Evolutionary conservation across 1,284 basidiomycete genomes (phyloP).

Genomic region (Crocinoboletus sp.): DNA sequence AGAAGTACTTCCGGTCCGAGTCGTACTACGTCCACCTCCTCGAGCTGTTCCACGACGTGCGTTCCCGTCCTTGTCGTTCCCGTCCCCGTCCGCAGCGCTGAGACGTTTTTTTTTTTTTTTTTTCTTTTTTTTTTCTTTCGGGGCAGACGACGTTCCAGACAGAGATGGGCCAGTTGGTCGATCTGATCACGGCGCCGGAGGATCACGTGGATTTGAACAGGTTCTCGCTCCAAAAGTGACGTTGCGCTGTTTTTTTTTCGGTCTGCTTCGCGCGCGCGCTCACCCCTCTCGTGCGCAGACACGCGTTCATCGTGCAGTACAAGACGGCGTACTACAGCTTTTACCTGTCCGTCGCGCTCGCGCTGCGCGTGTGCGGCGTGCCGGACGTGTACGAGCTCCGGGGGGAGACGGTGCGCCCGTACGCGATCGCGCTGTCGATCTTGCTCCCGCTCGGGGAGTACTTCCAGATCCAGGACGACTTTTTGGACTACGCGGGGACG

Average conservation of each 20-base stretch:
- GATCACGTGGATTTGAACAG: slow-evolving; percentile 82
- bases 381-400: too few species aligned
- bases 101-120: too few species aligned
- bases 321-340: slow-evolving; percentile 97
- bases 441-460: slow-evolving; percentile 94
- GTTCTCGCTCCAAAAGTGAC: slow-evolving; percentile 84
- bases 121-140: too few species aligned
- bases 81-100: too few species aligned
- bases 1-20: slow-evolving; percentile 82
- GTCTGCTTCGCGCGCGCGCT: too few species aligned
- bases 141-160: slow-evolving; percentile 87
- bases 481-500: slow-evolving; percentile 86
- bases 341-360: slow-evolving; percentile 95
- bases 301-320: slow-evolving; percentile 90
- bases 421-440: slow-evolving; percentile 77
- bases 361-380: slow-evolving; percentile 78
- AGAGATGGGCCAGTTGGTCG: slow-evolving; percentile 92
- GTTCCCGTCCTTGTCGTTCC: too few species aligned
- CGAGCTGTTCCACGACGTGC: slow-evolving; percentile 81
- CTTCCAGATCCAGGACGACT: slow-evolving; percentile 98
- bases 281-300: slow-evolving; percentile 51
- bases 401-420: too few species aligned
- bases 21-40: slow-evolving; percentile 86
- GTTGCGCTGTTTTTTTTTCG: slow-evolving; percentile 18
- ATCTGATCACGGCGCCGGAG: slow-evolving; percentile 92